A percentile compares a stretch with the other conserved stretches of the same genome.
Conservation (phyloP, 2,329 filamentous ascomycete genomes). For the Salinomyces thailandicus region DNA sequence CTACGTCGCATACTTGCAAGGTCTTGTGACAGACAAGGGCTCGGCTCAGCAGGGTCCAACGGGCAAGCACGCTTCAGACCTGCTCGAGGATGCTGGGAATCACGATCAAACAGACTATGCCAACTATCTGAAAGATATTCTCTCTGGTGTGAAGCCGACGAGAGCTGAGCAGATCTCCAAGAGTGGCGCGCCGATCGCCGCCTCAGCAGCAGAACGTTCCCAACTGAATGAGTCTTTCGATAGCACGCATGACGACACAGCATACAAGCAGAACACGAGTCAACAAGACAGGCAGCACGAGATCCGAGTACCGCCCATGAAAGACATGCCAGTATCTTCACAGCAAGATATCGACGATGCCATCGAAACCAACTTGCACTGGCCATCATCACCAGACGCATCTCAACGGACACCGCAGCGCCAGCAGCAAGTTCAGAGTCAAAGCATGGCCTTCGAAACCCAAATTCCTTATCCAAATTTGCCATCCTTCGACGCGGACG, state of each 20-base stretch:
- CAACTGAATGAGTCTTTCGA: too few relatives aligned
- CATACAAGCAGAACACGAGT: neutral
- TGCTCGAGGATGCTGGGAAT: constrained; percentile 21
- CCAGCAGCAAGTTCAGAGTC: neutral
- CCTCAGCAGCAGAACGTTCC: neutral
- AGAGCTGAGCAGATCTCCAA: neutral
- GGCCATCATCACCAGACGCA: constrained; percentile 8
- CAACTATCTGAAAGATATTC: constrained; percentile 13
- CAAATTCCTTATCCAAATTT: constrained; percentile 1
- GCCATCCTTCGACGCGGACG: neutral
- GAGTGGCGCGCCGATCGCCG: too few relatives aligned
- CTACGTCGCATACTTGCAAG: constrained; percentile 18
- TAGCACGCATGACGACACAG: too few relatives aligned
- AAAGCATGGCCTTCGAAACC: constrained; percentile 4
- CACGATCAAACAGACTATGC: constrained; percentile 20
- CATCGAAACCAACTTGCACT: constrained; percentile 5
- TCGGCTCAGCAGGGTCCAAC: neutral
- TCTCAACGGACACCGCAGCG: neutral
- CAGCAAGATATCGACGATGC: constrained; percentile 8
- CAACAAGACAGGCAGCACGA: neutral
- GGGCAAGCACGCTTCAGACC: constrained; percentile 11
- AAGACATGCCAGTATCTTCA: constrained; percentile 3
- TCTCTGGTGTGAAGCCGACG: neutral
- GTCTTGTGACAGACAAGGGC: neutral
- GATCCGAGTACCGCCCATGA: too few relatives aligned